Evolutionary conservation across 768 basidiomycete genomes (phyloP).

Genomic region (Suillus lakei): DNA sequence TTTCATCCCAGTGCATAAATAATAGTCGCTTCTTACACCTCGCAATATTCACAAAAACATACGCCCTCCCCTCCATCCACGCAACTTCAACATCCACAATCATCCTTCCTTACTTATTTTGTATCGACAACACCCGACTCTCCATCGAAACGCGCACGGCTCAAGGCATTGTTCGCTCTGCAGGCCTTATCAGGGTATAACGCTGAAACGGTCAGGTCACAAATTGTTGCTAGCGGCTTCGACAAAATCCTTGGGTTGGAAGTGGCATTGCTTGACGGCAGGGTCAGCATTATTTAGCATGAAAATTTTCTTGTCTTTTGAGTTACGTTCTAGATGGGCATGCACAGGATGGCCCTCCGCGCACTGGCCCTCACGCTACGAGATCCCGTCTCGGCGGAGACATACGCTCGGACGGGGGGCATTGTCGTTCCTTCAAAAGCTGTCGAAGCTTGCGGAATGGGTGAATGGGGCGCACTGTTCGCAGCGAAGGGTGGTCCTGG

Average conservation of each 20-base stretch:
- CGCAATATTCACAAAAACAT: slow-evolving; percentile 18
- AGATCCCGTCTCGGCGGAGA: slow-evolving; percentile 80
- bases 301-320: neutral
- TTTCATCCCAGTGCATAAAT: neutral
- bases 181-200: slow-evolving; percentile 42
- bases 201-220: slow-evolving; percentile 24
- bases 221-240: slow-evolving; percentile 26
- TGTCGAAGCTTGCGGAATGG: slow-evolving; percentile 57
- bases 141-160: slow-evolving; percentile 67
- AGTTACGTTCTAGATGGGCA: neutral
- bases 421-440: slow-evolving; percentile 68
- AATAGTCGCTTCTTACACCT: slow-evolving; percentile 58
- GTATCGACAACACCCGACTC: slow-evolving; percentile 85
- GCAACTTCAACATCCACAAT: slow-evolving; percentile 12
- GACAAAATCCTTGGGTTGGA: slow-evolving; percentile 70
- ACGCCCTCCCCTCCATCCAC: neutral
- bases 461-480: slow-evolving; percentile 37
- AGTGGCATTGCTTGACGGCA: slow-evolving; percentile 76
- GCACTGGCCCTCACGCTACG: slow-evolving; percentile 45
- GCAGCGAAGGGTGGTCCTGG: slow-evolving; percentile 26
- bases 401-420: slow-evolving; percentile 84
- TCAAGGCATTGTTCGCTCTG: slow-evolving; percentile 80
- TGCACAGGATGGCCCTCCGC: slow-evolving; percentile 2
- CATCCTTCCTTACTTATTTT: slow-evolving; percentile 65
- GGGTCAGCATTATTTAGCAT: slow-evolving; percentile 47